Evolutionary conservation across 2,329 filamentous ascomycete genomes (phyloP), one percentile per base, ranked within the genome.

Genomic region (Didymella sp.): DNA sequence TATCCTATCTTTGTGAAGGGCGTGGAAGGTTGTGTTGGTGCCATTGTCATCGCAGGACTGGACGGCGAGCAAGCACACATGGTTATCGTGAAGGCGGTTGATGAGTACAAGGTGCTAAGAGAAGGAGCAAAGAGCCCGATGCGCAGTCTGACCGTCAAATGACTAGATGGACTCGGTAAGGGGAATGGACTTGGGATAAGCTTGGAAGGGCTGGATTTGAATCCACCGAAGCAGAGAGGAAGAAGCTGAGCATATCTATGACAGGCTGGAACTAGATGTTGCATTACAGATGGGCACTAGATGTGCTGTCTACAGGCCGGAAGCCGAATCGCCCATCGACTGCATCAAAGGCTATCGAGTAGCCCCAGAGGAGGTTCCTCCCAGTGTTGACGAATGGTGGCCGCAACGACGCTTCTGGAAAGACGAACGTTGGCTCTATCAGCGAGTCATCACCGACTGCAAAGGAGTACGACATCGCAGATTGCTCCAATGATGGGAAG

Each of bases 51-150:
- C 1, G 89, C 87, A 69, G 91, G 90, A 0, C 74, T 94, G 73
- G 89, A 87, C 78, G 88, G 92, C 75, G 82, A 90, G 66, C 84
- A 92, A 77, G 90, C 93, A 74, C 91, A 95, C 75, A 86, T 85
- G 8, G 84, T 92, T 33, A 86, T 94, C 68, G 83, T 90, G 0
- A 88, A 92, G 72, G 86, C 85, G 1, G 80, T 92, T 38, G 80
- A 81, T 64, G 83, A 85, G 60, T 82, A 83, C 63, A 81, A 64
- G 71, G 70, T 72, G 55, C 55, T 75, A 53, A 61, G 72, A 30
- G 73, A 75, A 24, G 73, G 72, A 11, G 72, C 67, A 27, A 67
- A 64, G 52, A 74, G 71, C 46, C 73, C 73, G 3, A 71, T 72
- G 72, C 59, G 73, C 30, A 68, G 62, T 22, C 62, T 66, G 61